A percentile compares a stretch with the other conserved stretches of the same genome.
phyloP scores from a whole-genome alignment of 495 filamentous ascomycete species.

The Penicillium pancosmium region DNA sequence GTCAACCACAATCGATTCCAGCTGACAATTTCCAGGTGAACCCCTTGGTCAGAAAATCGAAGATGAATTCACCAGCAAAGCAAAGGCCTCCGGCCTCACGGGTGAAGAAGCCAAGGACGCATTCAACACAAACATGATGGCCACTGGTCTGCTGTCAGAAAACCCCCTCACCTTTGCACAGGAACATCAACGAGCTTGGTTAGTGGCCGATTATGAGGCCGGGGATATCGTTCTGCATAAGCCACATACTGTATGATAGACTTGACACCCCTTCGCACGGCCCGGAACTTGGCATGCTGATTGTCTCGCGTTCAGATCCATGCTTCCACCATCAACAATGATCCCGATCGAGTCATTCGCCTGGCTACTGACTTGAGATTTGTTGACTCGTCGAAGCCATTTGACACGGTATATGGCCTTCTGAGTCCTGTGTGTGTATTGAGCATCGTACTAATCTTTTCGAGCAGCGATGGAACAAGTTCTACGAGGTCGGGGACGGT shows the following conservation, averaged over 20 bases:
- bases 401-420: conserved; percentile 1
- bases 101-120: conserved; percentile 24
- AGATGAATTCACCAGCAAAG: conserved; percentile 32
- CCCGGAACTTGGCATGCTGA: neutral
- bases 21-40: conserved; percentile 7
- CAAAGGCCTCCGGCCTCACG: conserved; percentile 15
- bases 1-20: neutral
- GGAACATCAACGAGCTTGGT: conserved; percentile 22
- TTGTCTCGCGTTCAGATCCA: conserved; percentile 31
- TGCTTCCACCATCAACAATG: conserved; percentile 50
- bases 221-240: conserved; percentile 61
- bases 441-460: neutral
- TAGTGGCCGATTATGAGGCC: conserved; percentile 45
- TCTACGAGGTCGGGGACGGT: conserved; percentile 11
- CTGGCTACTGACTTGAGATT: conserved; percentile 50
- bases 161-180: conserved; percentile 24
- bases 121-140: conserved; percentile 49
- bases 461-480: conserved; percentile 11
- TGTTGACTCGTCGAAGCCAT: conserved; percentile 6
- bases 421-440: neutral
- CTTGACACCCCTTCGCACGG: neutral
- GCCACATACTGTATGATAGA: conserved; percentile 37
- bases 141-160: conserved; percentile 29
- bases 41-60: conserved; percentile 36
- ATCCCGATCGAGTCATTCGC: conserved; percentile 46